phyloP scores from a whole-genome alignment of 345 rosid species.

The Murraya paniculata region DNA sequence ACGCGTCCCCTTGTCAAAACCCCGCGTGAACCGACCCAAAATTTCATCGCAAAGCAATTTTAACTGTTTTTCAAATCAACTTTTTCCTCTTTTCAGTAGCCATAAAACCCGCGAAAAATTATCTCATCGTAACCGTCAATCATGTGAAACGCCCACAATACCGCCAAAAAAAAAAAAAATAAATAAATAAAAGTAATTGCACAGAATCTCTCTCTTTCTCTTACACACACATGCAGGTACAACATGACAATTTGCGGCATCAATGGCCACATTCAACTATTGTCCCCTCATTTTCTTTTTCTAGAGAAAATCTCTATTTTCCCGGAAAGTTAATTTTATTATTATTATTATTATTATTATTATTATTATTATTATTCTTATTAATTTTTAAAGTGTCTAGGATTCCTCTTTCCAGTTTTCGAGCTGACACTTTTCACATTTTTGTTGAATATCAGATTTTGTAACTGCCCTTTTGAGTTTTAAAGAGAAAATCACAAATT shows the following conservation, averaged over 20 bases:
- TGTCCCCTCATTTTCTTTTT: conserved; percentile 1
- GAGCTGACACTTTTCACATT: background rate
- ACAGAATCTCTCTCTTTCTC: background rate
- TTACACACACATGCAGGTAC: background rate
- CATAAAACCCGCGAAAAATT: conserved; percentile 23
- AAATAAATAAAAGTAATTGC: too few relatives aligned
- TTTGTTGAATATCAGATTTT: background rate
- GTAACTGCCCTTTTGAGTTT: conserved; percentile 3
- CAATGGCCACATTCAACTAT: background rate
- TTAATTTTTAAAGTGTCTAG: background rate
- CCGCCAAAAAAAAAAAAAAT: background rate
- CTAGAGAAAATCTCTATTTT: background rate
- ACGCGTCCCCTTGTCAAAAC: conserved; percentile 39
- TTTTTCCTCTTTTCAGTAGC: background rate
- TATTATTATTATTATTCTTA: too few relatives aligned
- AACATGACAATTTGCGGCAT: background rate
- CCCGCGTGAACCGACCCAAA: conserved; percentile 40
- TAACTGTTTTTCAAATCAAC: conserved; percentile 28
- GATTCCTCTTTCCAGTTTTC: background rate
- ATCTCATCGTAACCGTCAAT: conserved; percentile 7
- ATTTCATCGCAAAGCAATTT: background rate
- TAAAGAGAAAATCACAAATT: too few relatives aligned
- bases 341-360: too few relatives aligned
- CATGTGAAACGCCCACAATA: background rate
- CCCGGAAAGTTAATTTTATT: background rate